Evolutionary conservation across 805 yeast genomes (phyloP), one percentile per base, ranked within the genome.

Genomic region (Kluyveromyces wickerhamii): DNA sequence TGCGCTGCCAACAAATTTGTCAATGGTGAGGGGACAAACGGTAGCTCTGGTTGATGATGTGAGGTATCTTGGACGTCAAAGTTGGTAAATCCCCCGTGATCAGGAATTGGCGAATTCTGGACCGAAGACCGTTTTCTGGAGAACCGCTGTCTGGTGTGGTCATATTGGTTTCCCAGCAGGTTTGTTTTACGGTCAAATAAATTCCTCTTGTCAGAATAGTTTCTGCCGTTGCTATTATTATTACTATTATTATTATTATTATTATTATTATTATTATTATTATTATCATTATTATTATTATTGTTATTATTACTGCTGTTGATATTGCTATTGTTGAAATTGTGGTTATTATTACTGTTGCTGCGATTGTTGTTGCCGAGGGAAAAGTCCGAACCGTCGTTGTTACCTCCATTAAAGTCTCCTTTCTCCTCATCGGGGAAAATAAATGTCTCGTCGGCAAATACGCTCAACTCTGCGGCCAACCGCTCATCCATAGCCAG

Each of bases 401-500:
- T 49, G 17, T 49, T 49, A 14, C 41, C 38, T 22, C 40, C 35
- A 12, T 32, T 28, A 16, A 21, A 40, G 40, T 61, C 67, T 1
- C 79, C 79, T 51, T 80, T 80, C 22, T 81, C 89, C 49, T 83
- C 92, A 51, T 82, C 92, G 1, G 89, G 86, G 51, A 82, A 82
- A 2, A 82, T 71, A 45, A 82, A 82, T 2, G 84, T 71, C 39
- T 80, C 88, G 47, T 81, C 88, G 0, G 88, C 89, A 67, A 82
- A 82, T 1, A 87, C 88, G 12, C 85, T 82, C 42, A 82, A 66
- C 49, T 82, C 92, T 12, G 72, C 74, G 5, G 75, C 69, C 17
- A 72, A 47, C 34, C 72, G 69, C 41, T 71, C 76, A 44, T 72
- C 77, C 18, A 71, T 60, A 24, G 62, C 60, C 7, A 57, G 44